These are phyloP conservation scores for Globisporangium spiculum DNA, from an alignment of 352 stramenopile species.

Conservation along the genomic window DNA sequence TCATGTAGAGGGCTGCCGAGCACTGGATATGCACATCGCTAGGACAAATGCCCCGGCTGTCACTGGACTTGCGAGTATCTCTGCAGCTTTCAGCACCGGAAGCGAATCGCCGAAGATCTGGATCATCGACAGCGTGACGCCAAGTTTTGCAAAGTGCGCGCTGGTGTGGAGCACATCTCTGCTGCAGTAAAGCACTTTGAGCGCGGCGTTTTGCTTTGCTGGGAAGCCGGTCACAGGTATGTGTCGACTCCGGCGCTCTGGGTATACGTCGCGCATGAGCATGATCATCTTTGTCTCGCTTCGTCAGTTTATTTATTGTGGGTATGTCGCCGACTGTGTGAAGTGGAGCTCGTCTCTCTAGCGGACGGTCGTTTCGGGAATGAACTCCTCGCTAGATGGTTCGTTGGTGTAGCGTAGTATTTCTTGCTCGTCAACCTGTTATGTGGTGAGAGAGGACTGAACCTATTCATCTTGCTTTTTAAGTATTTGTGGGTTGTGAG, in stretches of 20 bases:
- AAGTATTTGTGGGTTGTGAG: neutral
- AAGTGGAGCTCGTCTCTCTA: neutral
- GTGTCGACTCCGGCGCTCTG: neutral
- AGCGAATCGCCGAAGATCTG: neutral
- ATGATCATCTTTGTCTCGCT: neutral
- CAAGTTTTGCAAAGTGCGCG: neutral
- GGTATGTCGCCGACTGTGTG: neutral
- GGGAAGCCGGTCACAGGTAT: neutral
- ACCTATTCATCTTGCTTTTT: neutral
- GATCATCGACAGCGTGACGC: neutral
- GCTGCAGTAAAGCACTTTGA: neutral
- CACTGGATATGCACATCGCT: neutral
- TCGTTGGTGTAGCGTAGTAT: too few species aligned
- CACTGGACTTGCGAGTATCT: neutral
- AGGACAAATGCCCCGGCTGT: neutral
- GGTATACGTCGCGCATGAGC: constrained; percentile 2
- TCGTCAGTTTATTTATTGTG: neutral
- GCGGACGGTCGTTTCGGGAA: neutral
- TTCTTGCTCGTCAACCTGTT: neutral
- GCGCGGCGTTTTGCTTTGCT: neutral
- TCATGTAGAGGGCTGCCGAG: neutral
- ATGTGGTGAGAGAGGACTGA: neutral
- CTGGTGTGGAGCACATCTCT: neutral
- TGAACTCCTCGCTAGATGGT: neutral
- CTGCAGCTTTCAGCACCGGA: neutral